Evolutionary conservation across 1,139 yeast genomes (phyloP), one percentile per base, ranked within the genome.

Genomic region (Suhomyces maxii): DNA sequence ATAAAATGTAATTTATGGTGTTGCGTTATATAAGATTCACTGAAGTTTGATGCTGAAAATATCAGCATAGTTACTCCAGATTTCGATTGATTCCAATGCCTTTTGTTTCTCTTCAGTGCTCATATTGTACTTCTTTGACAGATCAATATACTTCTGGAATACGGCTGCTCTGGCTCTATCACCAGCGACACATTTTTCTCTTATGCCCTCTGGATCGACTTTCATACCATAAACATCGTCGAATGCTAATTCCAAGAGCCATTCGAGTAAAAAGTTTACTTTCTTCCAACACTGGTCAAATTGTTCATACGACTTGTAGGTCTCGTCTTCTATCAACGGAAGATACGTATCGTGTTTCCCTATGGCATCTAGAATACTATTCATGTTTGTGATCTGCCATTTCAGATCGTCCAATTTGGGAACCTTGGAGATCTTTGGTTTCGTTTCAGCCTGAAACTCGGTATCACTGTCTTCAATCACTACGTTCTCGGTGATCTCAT

Each of bases 221-320:
- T 12, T 7, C 7, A 28, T 28, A 11, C 31, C 18, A 14, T 38
- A 18, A 26, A 37, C 47, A 36, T 52, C 56, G 2, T 44, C 42
- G 6, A 55, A 40, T 2, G 50, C 46, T 8, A 49, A 30, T 18
- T 44, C 41, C 12, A 64, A 47, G 13, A 60, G 31, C 67, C 66
- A 61, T 37, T 53, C 59, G 8, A 64, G 45, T 9, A 59, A 45
- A 42, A 58, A 61, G 32, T 57, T 60, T 8, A 59, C 44, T 48
- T 60, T 65, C 36, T 48, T 42, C 70, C 70, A 66, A 4, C 45
- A 39, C 40, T 57, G 60, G 8, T 49, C 45, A 38, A 64, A 64
- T n/a, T 56, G 55, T 4, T 51, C 50, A 41, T 52, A 53, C 1
- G 46, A 34, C 8, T 44, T 40, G 44, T 52, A 59, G 3, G 63